Evolutionary conservation across 139 green algal species (phyloP).

Genomic region (Klebsormidium nitens): DNA sequence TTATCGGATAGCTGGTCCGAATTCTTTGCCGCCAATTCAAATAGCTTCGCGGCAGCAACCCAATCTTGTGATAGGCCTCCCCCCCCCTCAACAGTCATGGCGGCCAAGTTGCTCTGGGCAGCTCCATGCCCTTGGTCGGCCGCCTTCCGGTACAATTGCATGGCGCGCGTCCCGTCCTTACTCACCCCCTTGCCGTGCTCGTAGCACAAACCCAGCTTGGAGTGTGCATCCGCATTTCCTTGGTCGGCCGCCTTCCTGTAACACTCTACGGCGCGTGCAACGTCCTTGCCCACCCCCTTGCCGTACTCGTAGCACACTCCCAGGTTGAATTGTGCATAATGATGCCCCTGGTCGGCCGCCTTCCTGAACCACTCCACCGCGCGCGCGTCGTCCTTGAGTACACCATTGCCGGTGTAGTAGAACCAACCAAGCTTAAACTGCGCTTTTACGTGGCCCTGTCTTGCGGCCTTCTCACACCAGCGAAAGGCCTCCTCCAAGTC

Average conservation of each 20-base stretch:
- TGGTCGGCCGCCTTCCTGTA: constrained; percentile 7
- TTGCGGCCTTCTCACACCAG: no score
- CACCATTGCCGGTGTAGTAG: constrained; percentile 7
- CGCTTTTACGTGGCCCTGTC: no score
- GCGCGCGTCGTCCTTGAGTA: not conserved
- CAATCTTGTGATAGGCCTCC: no score
- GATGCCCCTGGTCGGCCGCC: constrained; percentile 12
- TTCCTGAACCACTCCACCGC: constrained; percentile 20
- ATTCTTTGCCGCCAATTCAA: no score
- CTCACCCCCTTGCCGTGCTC: constrained; percentile 4
- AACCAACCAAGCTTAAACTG: constrained; percentile 2
- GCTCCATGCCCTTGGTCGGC: not conserved
- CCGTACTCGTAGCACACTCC: constrained; percentile 17
- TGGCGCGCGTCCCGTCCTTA: not conserved
- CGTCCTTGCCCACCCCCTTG: constrained; percentile 8
- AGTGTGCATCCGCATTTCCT: constrained; percentile 13
- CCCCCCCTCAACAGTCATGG: no score
- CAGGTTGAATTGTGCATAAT: constrained; percentile 6
- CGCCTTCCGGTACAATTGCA: not conserved
- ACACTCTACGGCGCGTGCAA: not conserved
- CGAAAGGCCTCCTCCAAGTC: no score
- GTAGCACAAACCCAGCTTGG: constrained; percentile 1
- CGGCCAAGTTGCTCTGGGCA: no score
- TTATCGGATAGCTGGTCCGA: no score
- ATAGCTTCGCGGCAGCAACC: no score